Percentiles rank a stretch among this genome's conserved stretches.
These are phyloP conservation scores for Diaporthe nobilis DNA, from an alignment of 2,329 filamentous ascomycete genomes.

Conservation along the genomic window DNA sequence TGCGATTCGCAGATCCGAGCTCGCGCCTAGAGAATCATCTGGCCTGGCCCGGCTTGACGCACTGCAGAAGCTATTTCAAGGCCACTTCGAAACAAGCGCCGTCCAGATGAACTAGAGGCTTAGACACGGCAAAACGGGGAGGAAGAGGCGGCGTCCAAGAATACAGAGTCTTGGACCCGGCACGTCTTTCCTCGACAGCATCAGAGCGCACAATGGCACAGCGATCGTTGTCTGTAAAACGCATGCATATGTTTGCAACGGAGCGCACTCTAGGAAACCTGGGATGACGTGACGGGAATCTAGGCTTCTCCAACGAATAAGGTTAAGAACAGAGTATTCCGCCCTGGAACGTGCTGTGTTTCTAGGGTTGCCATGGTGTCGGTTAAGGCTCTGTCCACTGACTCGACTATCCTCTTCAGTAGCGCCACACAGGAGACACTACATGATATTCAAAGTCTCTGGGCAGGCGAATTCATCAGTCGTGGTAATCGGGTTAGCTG, in stretches of 20 bases:
- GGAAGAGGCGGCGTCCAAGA: conserved; percentile 13
- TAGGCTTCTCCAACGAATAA: background rate
- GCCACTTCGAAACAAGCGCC: background rate
- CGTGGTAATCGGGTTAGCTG: background rate
- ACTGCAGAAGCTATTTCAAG: conserved; percentile 21
- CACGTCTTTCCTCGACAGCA: background rate
- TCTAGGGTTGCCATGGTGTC: background rate
- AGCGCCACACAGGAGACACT: background rate
- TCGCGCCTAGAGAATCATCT: background rate
- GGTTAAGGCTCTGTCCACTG: background rate
- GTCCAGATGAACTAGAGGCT: conserved; percentile 26
- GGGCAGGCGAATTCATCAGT: background rate
- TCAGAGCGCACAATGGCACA: background rate
- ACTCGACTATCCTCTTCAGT: background rate
- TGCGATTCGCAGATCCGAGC: conserved; percentile 27
- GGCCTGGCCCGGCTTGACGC: background rate
- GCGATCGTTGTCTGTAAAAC: background rate
- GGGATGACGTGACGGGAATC: background rate
- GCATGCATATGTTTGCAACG: background rate
- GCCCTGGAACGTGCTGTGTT: conserved; percentile 20
- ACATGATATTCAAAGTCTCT: background rate
- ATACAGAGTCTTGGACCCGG: background rate
- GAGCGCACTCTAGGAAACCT: background rate
- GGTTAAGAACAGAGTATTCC: background rate
- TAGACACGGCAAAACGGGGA: background rate